Percentiles rank a stretch among this genome's conserved stretches.
phyloP scores from a whole-genome alignment of 371 early-diverging fungal species.

The Mucor plumbeus region DNA sequence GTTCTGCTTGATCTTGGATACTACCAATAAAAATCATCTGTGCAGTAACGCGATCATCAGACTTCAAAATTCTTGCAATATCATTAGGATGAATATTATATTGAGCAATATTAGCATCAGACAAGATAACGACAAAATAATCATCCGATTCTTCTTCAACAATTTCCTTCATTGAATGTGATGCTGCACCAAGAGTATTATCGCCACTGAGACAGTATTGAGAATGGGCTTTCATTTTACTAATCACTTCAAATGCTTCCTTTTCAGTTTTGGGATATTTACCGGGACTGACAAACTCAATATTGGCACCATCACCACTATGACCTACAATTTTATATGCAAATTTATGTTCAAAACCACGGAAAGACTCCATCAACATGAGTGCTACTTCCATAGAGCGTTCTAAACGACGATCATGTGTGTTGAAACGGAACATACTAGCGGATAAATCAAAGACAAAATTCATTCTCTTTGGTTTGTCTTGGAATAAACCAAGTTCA shows the following conservation, averaged over 20 bases:
- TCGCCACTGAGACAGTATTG: conserved; percentile 80
- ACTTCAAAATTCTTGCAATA: conserved; percentile 71
- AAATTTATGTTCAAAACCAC: conserved; percentile 84
- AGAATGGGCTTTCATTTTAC: conserved; percentile 69
- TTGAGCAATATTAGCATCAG: conserved; percentile 86
- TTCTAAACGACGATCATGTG: conserved; percentile 73
- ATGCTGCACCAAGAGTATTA: conserved; percentile 75
- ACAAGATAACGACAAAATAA: conserved; percentile 79
- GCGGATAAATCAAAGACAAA: conserved; percentile 86
- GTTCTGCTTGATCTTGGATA: conserved; percentile 67
- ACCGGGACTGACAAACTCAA: conserved; percentile 72
- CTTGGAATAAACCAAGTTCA: conserved; percentile 68
- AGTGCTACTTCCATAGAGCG: conserved; percentile 76
- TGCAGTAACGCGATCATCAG: conserved; percentile 71
- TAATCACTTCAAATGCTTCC: conserved; percentile 73
- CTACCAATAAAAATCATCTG: conserved; percentile 78
- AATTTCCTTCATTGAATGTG: conserved; percentile 74
- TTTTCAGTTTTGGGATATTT: conserved; percentile 80
- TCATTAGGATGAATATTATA: conserved; percentile 81
- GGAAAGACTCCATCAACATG: conserved; percentile 87
- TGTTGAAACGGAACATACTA: conserved; percentile 79
- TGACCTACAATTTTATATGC: conserved; percentile 80
- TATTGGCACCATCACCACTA: conserved; percentile 78
- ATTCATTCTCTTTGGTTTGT: conserved; percentile 79
- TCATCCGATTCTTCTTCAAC: conserved; percentile 80